phyloP scores from a whole-genome alignment of 371 early-diverging fungal genomes.

The Umbelopsis sp. region DNA sequence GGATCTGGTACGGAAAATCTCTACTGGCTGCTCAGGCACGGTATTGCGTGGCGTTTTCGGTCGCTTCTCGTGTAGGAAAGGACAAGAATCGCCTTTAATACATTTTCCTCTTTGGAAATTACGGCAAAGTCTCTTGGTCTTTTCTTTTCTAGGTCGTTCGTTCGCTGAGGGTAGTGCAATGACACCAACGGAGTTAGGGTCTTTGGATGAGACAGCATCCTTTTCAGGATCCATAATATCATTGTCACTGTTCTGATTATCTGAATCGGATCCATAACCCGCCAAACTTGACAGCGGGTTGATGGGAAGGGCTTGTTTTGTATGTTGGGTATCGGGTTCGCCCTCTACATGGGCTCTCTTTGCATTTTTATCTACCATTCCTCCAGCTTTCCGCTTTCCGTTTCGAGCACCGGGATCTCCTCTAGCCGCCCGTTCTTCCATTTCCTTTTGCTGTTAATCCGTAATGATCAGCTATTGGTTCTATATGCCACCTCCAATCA shows the following conservation, averaged over 20 bases:
- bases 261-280: constrained; percentile 35
- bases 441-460: constrained; percentile 28
- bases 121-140: constrained; percentile 40
- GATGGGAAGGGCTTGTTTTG: constrained; percentile 18
- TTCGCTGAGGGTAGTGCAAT: constrained; percentile 33
- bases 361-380: constrained; percentile 23
- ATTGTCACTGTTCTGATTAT: constrained; percentile 28
- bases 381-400: constrained; percentile 7
- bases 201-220: constrained; percentile 60
- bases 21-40: neutral
- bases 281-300: constrained; percentile 25
- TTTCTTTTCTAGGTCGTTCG: constrained; percentile 22
- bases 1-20: constrained; percentile 18
- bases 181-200: constrained; percentile 51
- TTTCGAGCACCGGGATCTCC: constrained; percentile 28
- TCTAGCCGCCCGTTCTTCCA: constrained; percentile 31
- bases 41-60: constrained; percentile 19
- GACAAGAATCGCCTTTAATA: constrained; percentile 48
- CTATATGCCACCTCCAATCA: neutral
- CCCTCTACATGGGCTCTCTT: constrained; percentile 15
- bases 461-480: neutral
- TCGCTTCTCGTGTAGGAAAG: constrained; percentile 51
- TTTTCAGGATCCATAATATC: constrained; percentile 49
- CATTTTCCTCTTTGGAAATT: constrained; percentile 54
- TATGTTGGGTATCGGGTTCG: constrained; percentile 13